A percentile compares a stretch with the other conserved stretches of the same genome.
Conservation (phyloP, 1,284 basidiomycete species). For the Moesziomyces antarcticus region DNA sequence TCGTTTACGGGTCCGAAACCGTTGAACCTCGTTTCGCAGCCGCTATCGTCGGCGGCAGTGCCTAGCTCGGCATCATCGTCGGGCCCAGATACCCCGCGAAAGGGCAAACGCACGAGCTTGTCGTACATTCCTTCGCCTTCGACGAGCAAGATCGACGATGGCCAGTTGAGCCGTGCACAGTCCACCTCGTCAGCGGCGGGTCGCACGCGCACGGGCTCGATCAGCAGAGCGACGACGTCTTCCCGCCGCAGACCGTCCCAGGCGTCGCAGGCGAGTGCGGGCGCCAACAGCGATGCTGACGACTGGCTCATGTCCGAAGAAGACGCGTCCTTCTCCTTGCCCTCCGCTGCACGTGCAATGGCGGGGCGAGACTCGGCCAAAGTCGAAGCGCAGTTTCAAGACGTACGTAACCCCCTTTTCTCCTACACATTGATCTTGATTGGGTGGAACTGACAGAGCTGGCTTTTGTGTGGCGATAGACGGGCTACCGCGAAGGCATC, state of each 20-base stretch:
- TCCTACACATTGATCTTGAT: too few species aligned
- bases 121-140: slow-evolving; percentile 44
- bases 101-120: slow-evolving; percentile 35
- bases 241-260: slow-evolving; percentile 20
- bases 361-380: slow-evolving; percentile 46
- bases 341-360: slow-evolving; percentile 28
- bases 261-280: slow-evolving; percentile 11
- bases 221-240: slow-evolving; percentile 9
- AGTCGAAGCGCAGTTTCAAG: slow-evolving; percentile 47
- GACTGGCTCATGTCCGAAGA: slow-evolving; percentile 54
- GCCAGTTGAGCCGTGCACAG: slow-evolving; percentile 3
- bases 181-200: slow-evolving; percentile 16
- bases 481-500: slow-evolving; percentile 87
- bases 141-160: slow-evolving; percentile 10
- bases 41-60: slow-evolving; percentile 3
- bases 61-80: neutral
- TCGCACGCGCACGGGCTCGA: slow-evolving; percentile 19
- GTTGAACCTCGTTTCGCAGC: slow-evolving; percentile 23
- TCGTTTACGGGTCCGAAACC: slow-evolving; percentile 27
- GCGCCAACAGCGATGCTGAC: slow-evolving; percentile 25
- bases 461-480: slow-evolving; percentile 72
- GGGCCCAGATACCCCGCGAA: slow-evolving; percentile 23
- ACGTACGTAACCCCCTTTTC: slow-evolving; percentile 46
- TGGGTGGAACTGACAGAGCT: too few species aligned
- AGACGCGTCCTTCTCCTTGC: slow-evolving; percentile 14